A percentile compares a stretch with the other conserved stretches of the same genome.
Conservation (phyloP, 371 early-diverging fungal genomes). For the Lichtheimia corymbifera region DNA sequence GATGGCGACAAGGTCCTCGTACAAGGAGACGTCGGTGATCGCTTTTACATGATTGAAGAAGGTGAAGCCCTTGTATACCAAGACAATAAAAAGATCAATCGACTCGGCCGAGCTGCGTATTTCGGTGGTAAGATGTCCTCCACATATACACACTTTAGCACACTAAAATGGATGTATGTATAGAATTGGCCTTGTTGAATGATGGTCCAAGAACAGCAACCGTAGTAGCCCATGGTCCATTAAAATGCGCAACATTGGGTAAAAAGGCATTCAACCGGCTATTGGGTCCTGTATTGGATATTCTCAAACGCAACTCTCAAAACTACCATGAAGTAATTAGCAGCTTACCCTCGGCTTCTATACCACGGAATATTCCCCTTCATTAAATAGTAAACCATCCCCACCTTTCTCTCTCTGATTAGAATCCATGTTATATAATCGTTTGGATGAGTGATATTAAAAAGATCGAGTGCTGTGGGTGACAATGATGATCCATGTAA, state of each 20-base stretch:
- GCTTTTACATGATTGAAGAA: conserved; percentile 80
- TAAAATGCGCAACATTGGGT: conserved; percentile 91
- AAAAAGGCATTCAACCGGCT: conserved; percentile 92
- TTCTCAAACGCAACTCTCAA: conserved; percentile 85
- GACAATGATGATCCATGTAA: too few relatives aligned
- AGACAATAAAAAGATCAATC: conserved; percentile 76
- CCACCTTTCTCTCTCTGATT: too few relatives aligned
- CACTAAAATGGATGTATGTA: too few relatives aligned
- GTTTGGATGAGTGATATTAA: too few relatives aligned
- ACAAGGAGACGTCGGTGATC: conserved; percentile 70
- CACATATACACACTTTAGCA: too few relatives aligned
- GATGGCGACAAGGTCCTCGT: conserved; percentile 71
- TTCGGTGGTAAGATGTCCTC: conserved; percentile 66
- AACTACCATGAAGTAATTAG: conserved; percentile 64
- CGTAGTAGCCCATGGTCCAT: conserved; percentile 79
- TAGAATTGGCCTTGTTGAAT: conserved; percentile 88
- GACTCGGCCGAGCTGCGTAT: conserved; percentile 84
- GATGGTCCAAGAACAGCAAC: conserved; percentile 93
- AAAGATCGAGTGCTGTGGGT: too few relatives aligned
- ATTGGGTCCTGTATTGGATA: conserved; percentile 91
- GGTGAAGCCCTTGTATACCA: conserved; percentile 72
- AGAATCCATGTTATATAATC: too few relatives aligned
- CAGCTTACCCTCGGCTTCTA: not conserved
- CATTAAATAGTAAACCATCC: too few relatives aligned
- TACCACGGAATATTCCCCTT: too few relatives aligned